Base-by-base conservation (phyloP, 2,329 filamentous ascomycete species). In the Pseudogymnoascus sp. region DNA sequence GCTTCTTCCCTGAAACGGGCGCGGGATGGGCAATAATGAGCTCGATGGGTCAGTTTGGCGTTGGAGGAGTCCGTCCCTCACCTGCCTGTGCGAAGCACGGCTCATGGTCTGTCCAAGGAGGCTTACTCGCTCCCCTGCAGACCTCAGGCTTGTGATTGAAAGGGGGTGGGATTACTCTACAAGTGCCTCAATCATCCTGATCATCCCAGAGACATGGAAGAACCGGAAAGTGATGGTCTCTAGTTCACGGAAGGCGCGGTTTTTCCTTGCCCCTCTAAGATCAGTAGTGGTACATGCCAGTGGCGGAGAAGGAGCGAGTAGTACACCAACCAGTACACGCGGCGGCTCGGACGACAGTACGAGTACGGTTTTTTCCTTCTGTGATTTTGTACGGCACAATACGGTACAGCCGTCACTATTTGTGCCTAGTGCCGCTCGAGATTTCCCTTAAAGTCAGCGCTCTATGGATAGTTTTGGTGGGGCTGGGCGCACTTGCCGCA, bases 141-240 rank as follows among this genome's bases (percentile, higher is more conserved):
- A 18, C 47, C 47, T 18, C 47, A 18, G 25, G 47, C 25, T 33
- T 56, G 25, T 31, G 25, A 33, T 33, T 56, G 25, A 33, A 56
- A 56, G 28, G 50, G 50, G 50, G n/a, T 28, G 42, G 42, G n/a
- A 18, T 56, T 33, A 31, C 25, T 31, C 21, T 31, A 31, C 25
- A 33, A 56, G 47, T 56, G 47, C n/a, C 18, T 56, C 47, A 56
- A 56, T 56, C 47, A 56, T 56, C 47, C 47, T 56, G 47, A 56
- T 56, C 47, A 56, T 56, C 47, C 50, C 11, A 56, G 50, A 56
- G 50, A 56, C 47, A 56, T 33, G 47, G 50, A 33, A 56, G 28
- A 21, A 33, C 50, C 50, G 50, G 50, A 56, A 56, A 33, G 50
- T 56, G 50, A 56, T 56, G 50, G 50, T 14, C 50, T 56, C 50